These are phyloP conservation scores for Coccomyxa subellipsoidea DNA, from an alignment of 163 green algal species.

Conservation along the genomic window DNA sequence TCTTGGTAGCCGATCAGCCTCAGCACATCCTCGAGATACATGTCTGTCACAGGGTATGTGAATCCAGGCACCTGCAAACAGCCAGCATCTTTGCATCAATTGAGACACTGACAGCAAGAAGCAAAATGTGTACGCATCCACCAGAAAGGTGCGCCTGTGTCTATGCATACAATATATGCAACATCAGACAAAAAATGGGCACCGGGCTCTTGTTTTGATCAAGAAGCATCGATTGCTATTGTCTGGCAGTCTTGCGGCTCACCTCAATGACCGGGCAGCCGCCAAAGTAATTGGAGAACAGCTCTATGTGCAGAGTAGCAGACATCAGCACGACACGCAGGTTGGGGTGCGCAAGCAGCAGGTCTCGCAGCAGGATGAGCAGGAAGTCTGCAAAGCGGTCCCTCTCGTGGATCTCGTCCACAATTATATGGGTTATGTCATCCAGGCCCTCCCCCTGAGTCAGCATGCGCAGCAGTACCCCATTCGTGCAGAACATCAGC, in stretches of 20 bases:
- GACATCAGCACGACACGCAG: constrained; percentile 90
- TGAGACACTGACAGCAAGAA: neutral
- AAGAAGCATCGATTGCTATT: too few species aligned
- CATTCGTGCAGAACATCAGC: constrained; percentile 87
- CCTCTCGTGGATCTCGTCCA: constrained; percentile 90
- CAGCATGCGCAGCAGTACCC: constrained; percentile 74
- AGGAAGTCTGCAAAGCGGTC: constrained; percentile 92
- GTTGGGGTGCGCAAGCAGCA: constrained; percentile 69
- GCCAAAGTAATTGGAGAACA: constrained; percentile 85
- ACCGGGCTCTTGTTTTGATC: too few species aligned
- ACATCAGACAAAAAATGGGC: too few species aligned
- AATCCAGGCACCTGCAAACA: constrained; percentile 67
- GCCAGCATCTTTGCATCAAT: neutral
- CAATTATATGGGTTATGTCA: constrained; percentile 63
- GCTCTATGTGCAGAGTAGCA: constrained; percentile 76
- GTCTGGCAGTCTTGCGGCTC: too few species aligned
- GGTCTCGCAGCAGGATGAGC: constrained; percentile 78
- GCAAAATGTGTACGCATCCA: too few species aligned
- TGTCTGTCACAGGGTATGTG: constrained; percentile 82
- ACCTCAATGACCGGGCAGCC: constrained; percentile 81
- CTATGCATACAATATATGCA: too few species aligned
- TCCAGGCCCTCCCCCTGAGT: constrained; percentile 33
- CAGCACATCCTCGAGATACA: constrained; percentile 85
- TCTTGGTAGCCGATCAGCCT: constrained; percentile 41
- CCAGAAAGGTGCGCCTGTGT: too few species aligned